Base-by-base conservation (phyloP, 352 stramenopile species). In the Phytopythium aichiense region DNA sequence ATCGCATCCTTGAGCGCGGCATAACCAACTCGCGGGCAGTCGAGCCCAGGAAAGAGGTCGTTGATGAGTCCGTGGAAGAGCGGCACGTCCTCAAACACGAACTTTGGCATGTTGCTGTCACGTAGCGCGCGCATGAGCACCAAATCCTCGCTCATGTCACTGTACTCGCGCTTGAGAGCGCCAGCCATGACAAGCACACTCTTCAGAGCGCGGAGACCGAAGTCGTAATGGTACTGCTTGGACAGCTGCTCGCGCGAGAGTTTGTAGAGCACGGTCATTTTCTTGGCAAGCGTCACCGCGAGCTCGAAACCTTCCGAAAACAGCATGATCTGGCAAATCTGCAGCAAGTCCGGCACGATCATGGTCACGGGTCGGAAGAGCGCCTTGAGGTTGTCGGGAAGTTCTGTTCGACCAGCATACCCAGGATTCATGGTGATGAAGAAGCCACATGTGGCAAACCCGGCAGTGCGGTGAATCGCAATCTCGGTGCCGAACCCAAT, bases 21-120 rank as follows among this genome's bases (percentile, higher is more conserved):
- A 52, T 98, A 98, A 0, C 92, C 92, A 2, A 98, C 92, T 8
- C 94, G 89, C 8, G 90, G 89, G 63, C 91, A 98, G 53, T 98
- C 90, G 28, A 98, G 77, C 4, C 91, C 95, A 0, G 94, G 94
- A 63, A 98, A 98, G 15, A 98, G 72, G 63, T 98, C 94, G 46
- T 96, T 96, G 64, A 98, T 98, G n/a, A 98, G 76, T 1, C 94
- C 92, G 38, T 85, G 81, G 72, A 98, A 98, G 0, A 98, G 74
- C 20, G 93, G 92, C 0, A 98, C 94, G 64, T 98, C 94, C 60
- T 98, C 94, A 66, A 97, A 98, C 20, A 98, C 91, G 65, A 98
- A 98, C 66, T 98, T 98, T 56, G 94, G 94, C 93, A 98, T 98
- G 69, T 98, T 98, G 60, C 88, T 97, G 60, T 98, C 94, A 22